Conservation (phyloP, 208 protist genomes). For the Zelonia costaricensis region DNA sequence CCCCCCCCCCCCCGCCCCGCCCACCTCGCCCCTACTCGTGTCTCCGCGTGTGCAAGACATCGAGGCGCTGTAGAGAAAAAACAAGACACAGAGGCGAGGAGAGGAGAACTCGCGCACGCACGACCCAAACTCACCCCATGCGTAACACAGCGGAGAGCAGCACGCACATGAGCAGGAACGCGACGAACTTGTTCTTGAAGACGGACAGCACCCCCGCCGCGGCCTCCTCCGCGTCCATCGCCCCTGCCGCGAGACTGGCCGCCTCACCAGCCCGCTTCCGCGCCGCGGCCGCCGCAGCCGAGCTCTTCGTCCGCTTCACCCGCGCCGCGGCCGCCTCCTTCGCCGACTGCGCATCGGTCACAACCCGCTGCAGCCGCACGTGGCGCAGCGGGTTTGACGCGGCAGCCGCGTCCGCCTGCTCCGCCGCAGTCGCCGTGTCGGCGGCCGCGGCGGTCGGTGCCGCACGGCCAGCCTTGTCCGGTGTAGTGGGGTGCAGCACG, state of each 20-base stretch:
- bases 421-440: not conserved
- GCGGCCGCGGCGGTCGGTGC: not conserved
- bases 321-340: not conserved
- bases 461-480: not conserved
- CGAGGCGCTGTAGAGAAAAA: too few species aligned
- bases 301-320: too few species aligned
- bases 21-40: too few species aligned
- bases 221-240: not conserved
- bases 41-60: too few species aligned
- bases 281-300: not conserved
- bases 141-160: slow-evolving; percentile 28
- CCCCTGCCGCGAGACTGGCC: not conserved
- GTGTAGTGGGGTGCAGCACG: not conserved
- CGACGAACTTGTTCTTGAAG: slow-evolving; percentile 19
- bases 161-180: slow-evolving; percentile 21
- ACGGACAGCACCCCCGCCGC: not conserved
- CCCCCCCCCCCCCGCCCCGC: too few species aligned
- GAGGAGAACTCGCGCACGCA: too few species aligned
- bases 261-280: not conserved
- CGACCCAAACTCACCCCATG: slow-evolving; percentile 20
- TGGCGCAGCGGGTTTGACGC: slow-evolving; percentile 16
- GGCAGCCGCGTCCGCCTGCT: not conserved
- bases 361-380: slow-evolving; percentile 20
- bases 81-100: too few species aligned
- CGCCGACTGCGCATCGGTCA: too few species aligned